Conservation (phyloP, 805 yeast genomes). For the Wickerhamiella siamensis region DNA sequence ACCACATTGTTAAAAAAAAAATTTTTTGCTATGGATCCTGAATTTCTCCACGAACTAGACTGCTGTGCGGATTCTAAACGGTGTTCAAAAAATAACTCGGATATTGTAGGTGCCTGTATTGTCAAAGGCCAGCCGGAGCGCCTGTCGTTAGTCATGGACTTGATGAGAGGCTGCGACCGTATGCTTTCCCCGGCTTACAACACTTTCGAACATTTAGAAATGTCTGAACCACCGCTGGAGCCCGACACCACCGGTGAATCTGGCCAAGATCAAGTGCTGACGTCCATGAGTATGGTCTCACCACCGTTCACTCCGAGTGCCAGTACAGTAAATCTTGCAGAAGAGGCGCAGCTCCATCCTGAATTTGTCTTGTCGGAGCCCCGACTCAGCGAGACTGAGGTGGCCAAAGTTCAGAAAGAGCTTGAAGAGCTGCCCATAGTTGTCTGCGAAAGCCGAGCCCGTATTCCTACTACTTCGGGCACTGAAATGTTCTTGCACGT, state of each 20-base stretch:
- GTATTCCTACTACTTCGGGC: slow-evolving; percentile 92
- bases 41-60: no score
- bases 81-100: no score
- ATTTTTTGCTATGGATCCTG: no score
- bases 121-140: slow-evolving; percentile 1
- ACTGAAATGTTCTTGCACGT: slow-evolving; percentile 87
- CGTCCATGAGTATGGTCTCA: slow-evolving; percentile 23
- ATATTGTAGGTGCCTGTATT: background rate
- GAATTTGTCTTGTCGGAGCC: slow-evolving; percentile 2
- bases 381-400: slow-evolving; percentile 5
- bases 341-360: background rate
- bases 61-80: no score
- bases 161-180: background rate
- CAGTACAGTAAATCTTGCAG: slow-evolving; percentile 14
- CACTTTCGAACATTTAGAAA: background rate
- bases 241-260: background rate
- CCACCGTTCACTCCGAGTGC: slow-evolving; percentile 25
- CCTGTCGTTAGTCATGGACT: slow-evolving; percentile 7
- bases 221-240: slow-evolving; percentile 1
- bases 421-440: slow-evolving; percentile 50
- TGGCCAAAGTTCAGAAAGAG: slow-evolving; percentile 3
- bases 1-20: no score
- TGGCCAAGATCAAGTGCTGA: slow-evolving; percentile 3
- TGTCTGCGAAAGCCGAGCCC: slow-evolving; percentile 79
- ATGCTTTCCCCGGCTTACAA: background rate